Base-by-base conservation (phyloP, 306 rosid species). In the Cyclanthera cordifolia region DNA sequence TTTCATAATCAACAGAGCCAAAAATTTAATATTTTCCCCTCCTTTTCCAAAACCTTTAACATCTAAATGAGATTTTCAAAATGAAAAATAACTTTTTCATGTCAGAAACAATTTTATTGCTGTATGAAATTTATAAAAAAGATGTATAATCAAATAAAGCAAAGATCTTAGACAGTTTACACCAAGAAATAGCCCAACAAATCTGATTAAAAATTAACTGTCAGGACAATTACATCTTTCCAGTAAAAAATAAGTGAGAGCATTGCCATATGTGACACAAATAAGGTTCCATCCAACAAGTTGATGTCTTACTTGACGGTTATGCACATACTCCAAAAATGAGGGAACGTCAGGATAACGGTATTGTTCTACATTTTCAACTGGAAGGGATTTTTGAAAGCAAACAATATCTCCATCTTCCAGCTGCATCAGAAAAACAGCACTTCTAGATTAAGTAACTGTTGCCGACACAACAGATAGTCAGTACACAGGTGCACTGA, bases 361-460 rank as follows among this genome's bases (percentile, higher is more conserved):
- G 47, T 48, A 60, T 24, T 68, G 87, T 54, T 79, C 88, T 49
- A 65, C 84, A 71, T 37, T 83, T 60, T 83, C 91, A 53, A 65
- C 72, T 21, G 81, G 67, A 73, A 72, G 75, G 67, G 86, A 78
- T 76, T 90, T 94, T 76, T 94, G 99, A 77, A 83, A 88, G 84
- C 97, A 94, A 45, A 94, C 49, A 74, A 94, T 88, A 75, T 94
- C 99, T 37, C 99, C 99, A 78, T 94, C 97, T 82, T 94, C 97
- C 70, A 94, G 82, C 99, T 94, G 85, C 43, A 76, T 61, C 24
- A 64, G 66, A 69, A 68, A 75, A 41, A 57, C 48, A 51, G 68
- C 32, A 72, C 32, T 69, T 69, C 32, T 67, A 71, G 34, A 28
- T 65, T 32, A 72, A 77, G 16, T 53, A 63, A 37, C 16, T 6